A percentile compares a stretch with the other conserved stretches of the same genome.
These are phyloP conservation scores for Penicillium olsonii DNA, from an alignment of 2,329 filamentous ascomycete species.

Conservation along the genomic window DNA sequence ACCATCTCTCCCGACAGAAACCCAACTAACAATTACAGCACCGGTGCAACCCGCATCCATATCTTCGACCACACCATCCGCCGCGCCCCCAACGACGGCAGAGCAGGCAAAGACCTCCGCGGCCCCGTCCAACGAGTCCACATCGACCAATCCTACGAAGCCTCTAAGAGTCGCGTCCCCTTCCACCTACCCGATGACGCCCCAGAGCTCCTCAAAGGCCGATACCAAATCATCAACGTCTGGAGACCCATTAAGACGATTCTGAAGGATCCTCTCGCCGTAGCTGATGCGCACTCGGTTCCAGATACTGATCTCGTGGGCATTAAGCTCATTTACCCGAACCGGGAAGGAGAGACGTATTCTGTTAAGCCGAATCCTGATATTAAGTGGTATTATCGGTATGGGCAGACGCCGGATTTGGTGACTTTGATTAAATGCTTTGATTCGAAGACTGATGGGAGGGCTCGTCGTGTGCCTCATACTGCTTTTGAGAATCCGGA, in stretches of 20 bases:
- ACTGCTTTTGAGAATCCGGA: conserved; percentile 56
- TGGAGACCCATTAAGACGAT: conserved; percentile 55
- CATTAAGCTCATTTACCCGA: conserved; percentile 54
- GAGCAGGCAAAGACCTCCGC: conserved; percentile 36
- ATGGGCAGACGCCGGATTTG: conserved; percentile 54
- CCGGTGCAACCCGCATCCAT: conserved; percentile 47
- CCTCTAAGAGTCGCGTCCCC: conserved; percentile 44
- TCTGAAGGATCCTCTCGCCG: conserved; percentile 55
- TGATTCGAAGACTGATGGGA: conserved; percentile 58
- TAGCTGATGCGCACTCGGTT: conserved; percentile 55
- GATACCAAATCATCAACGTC: conserved; percentile 54
- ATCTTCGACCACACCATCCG: conserved; percentile 56
- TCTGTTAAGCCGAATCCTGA: conserved; percentile 43
- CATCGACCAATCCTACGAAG: conserved; percentile 53
- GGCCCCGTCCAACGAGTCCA: conserved; percentile 54
- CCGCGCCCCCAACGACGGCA: conserved; percentile 36
- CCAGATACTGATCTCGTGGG: conserved; percentile 54
- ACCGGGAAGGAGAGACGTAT: conserved; percentile 54
- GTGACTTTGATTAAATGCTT: conserved; percentile 64
- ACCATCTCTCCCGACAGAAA: background rate
- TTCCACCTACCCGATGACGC: conserved; percentile 50
- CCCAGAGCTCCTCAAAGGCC: conserved; percentile 43
- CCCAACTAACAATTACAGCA: conserved; percentile 21
- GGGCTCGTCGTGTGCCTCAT: conserved; percentile 58
- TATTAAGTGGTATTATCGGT: conserved; percentile 58